These are phyloP conservation scores for Triticum timopheevii DNA, from an alignment of 176 grass and related monocot species.

Conservation along the genomic window DNA sequence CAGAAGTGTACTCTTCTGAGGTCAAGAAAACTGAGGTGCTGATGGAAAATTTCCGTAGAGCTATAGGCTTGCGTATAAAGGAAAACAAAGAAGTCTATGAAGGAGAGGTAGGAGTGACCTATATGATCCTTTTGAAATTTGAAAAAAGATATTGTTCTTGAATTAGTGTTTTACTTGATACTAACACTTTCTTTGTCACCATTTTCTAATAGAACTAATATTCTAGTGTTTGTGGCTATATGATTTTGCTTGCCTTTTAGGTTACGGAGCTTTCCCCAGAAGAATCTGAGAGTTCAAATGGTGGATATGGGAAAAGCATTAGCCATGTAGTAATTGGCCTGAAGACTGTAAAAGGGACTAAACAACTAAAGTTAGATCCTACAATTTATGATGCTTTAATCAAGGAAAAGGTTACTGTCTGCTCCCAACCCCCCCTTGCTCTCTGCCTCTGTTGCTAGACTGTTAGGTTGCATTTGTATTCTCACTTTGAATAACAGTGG, in stretches of 20 bases:
- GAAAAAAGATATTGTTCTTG: background rate
- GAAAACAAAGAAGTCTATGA: conserved; percentile 98
- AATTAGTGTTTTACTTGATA: background rate
- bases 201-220: background rate
- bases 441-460: background rate
- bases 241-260: conserved; percentile 43
- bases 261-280: conserved; percentile 95
- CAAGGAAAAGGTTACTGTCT: conserved; percentile 84
- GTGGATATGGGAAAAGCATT: conserved; percentile 88
- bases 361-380: conserved; percentile 90
- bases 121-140: background rate
- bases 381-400: conserved; percentile 97
- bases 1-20: conserved; percentile 95
- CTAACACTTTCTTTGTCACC: background rate
- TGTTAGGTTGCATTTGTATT: conserved; percentile 11
- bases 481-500: background rate
- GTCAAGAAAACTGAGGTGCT: conserved; percentile 98
- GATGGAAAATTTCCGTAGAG: conserved; percentile 89
- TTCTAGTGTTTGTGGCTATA: background rate
- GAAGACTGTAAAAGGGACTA: conserved; percentile 97
- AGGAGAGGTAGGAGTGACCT: conserved; percentile 65
- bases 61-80: conserved; percentile 95
- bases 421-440: background rate
- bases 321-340: conserved; percentile 88
- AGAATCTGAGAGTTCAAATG: conserved; percentile 73